Percentiles rank a stretch among this genome's conserved stretches.
Conservation (phyloP, 768 basidiomycete species). For the Suillus placidus region DNA sequence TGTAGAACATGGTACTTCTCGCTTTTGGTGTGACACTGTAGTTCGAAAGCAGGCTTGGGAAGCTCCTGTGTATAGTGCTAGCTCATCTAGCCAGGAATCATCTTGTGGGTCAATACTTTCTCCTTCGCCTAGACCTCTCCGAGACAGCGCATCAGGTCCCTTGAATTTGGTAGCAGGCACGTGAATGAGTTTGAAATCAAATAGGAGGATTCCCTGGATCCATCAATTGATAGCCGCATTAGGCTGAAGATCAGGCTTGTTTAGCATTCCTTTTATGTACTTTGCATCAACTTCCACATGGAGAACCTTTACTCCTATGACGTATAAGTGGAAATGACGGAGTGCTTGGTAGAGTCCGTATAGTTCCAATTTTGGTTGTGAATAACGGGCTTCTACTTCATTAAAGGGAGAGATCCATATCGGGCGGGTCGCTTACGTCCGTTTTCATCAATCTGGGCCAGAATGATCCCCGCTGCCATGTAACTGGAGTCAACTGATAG, state of each 20-base stretch:
- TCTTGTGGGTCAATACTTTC: neutral
- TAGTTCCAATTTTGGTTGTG: constrained; percentile 32
- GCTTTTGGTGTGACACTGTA: too few relatives aligned
- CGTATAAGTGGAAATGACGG: constrained; percentile 28
- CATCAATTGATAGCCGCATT: constrained; percentile 33
- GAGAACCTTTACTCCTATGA: too few relatives aligned
- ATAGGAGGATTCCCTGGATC: constrained; percentile 29
- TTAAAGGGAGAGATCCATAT: constrained; percentile 46
- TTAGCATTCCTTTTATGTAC: constrained; percentile 40
- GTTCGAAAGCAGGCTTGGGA: too few relatives aligned
- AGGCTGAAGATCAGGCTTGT: constrained; percentile 34
- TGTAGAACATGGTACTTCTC: too few relatives aligned
- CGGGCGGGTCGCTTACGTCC: constrained; percentile 20
- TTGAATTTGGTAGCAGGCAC: constrained; percentile 25
- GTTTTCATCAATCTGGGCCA: too few relatives aligned
- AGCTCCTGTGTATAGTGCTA: rapidly evolving
- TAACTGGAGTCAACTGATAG: too few relatives aligned
- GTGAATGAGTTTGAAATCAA: constrained; percentile 34
- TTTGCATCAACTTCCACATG: constrained; percentile 31
- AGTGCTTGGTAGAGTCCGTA: constrained; percentile 26
- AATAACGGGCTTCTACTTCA: constrained; percentile 17
- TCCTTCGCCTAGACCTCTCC: constrained; percentile 12
- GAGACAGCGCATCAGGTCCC: constrained; percentile 34
- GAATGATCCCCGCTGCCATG: too few relatives aligned
- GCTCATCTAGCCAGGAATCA: neutral